Base-by-base conservation (phyloP, 768 basidiomycete species). In the Lentinula boryana region DNA sequence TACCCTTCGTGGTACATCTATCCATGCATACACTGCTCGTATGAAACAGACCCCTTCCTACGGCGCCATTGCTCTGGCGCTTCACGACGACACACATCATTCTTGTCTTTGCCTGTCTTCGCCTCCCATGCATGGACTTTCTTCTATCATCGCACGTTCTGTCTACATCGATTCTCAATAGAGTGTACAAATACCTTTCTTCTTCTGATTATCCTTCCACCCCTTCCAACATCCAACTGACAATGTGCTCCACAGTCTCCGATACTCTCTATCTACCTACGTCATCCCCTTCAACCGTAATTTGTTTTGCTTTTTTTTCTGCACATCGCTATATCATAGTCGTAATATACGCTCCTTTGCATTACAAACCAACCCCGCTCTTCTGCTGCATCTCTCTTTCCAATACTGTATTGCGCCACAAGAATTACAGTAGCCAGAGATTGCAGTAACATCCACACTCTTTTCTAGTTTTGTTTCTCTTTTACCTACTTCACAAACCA, bases 1-100 rank as follows among this genome's bases (percentile, higher is more conserved):
- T 35, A 43, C 54, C 54, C 21, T 27, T 27, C 35, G 4, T 16
- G 21, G 54, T 43, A 15, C n/a, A 27, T 38, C 18, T 21, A 53
- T 56, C 41, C 57, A 38, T 58, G 57, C 57, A 58, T 35, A 21
- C 46, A n/a, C 33, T 58, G 44, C 46, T 49, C 44, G 43, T 41
- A 44, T 49, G 56, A 58, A 58, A 58, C 43, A 21, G 54, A 56
- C 15, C 13, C 5, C 5, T 44, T 49, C 33, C 32, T 41, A 27
- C 12, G 7, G 35, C 57, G 57, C 36, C 46, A 50, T 21, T 58
- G 57, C 57, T 57, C 13, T 12, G 56, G 38, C 44, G n/a, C 27
- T 43, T 40, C 48, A 49, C 57, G 57, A 58, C 33, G 57, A 41
- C 57, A 58, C 43, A 43, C 32, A 27, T 27, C 13, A 23, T 23